Percentiles rank a stretch among this genome's conserved stretches.
Conservation (phyloP, 2,329 filamentous ascomycete genomes). For the Neonectria ditissima region DNA sequence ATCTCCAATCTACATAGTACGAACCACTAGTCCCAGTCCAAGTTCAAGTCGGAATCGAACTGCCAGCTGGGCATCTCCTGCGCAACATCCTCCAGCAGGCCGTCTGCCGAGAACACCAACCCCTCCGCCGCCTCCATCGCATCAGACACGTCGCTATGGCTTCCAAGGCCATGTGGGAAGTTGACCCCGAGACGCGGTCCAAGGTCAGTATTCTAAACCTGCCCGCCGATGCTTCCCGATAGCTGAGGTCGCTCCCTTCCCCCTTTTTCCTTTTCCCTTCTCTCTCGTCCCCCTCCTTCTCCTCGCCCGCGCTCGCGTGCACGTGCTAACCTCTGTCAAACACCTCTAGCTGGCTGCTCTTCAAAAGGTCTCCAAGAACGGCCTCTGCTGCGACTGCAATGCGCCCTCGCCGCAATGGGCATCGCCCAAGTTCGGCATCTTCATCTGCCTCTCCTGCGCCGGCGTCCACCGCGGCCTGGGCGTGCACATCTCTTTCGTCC, state of each 20-base stretch:
- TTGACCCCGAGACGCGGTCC: conserved; percentile 95
- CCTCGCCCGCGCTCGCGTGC: conserved; percentile 22
- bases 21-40: background rate
- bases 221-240: background rate
- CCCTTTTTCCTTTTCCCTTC: too few species aligned
- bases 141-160: conserved; percentile 58
- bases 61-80: conserved; percentile 33
- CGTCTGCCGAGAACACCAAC: background rate
- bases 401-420: conserved; percentile 99
- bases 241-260: conserved; percentile 11
- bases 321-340: conserved; percentile 27
- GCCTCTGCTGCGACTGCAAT: conserved; percentile 92
- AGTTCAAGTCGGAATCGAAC: conserved; percentile 12
- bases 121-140: conserved; percentile 15
- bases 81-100: conserved; percentile 16
- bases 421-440: conserved; percentile 95
- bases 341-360: conserved; percentile 81
- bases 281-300: conserved; percentile 18
- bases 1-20: conserved; percentile 16
- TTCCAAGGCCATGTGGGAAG: conserved; percentile 94
- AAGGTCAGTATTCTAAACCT: conserved; percentile 72
- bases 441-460: conserved; percentile 97
- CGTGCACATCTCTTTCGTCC: conserved; percentile 98
- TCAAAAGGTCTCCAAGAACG: conserved; percentile 91
- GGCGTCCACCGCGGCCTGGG: conserved; percentile 94